These are phyloP conservation scores for Eruca vesicaria DNA, from an alignment of 441 rosid species.

Conservation along the genomic window DNA sequence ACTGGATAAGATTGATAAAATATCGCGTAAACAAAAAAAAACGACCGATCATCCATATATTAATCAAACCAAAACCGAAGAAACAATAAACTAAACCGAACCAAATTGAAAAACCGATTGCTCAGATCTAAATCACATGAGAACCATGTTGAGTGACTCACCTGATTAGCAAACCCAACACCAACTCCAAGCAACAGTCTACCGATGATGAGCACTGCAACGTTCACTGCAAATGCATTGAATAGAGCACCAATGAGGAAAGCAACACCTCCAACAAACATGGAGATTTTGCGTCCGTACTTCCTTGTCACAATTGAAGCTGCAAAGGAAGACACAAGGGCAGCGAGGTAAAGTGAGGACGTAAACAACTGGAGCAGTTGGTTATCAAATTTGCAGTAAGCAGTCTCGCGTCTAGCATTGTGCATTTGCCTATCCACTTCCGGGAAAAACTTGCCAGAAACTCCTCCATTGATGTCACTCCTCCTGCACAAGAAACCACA, in stretches of 20 bases:
- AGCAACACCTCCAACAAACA: slow-evolving; percentile 49
- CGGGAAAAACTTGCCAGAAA: slow-evolving; percentile 61
- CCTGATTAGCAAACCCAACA: slow-evolving; percentile 74
- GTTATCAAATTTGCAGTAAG: slow-evolving; percentile 61
- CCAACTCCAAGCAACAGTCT: slow-evolving; percentile 66
- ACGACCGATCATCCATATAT: too few species aligned
- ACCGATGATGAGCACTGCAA: slow-evolving; percentile 57
- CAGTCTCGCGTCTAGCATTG: slow-evolving; percentile 31
- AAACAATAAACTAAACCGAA: not conserved
- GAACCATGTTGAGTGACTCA: slow-evolving; percentile 13
- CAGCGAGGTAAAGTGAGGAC: slow-evolving; percentile 59
- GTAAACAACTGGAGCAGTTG: slow-evolving; percentile 49
- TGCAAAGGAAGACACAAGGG: slow-evolving; percentile 49
- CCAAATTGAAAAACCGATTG: not conserved
- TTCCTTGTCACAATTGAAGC: slow-evolving; percentile 45
- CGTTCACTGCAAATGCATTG: slow-evolving; percentile 46
- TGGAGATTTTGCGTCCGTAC: slow-evolving; percentile 55
- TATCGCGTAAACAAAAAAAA: not conserved
- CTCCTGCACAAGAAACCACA: slow-evolving; percentile 39
- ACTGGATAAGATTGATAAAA: too few species aligned
- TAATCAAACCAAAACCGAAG: not conserved
- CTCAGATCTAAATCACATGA: not conserved
- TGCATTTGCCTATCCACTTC: slow-evolving; percentile 41
- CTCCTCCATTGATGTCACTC: slow-evolving; percentile 65
- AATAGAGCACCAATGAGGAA: slow-evolving; percentile 48